Conservation (phyloP, 306 rosid genomes). For the Prosopis cineraria region DNA sequence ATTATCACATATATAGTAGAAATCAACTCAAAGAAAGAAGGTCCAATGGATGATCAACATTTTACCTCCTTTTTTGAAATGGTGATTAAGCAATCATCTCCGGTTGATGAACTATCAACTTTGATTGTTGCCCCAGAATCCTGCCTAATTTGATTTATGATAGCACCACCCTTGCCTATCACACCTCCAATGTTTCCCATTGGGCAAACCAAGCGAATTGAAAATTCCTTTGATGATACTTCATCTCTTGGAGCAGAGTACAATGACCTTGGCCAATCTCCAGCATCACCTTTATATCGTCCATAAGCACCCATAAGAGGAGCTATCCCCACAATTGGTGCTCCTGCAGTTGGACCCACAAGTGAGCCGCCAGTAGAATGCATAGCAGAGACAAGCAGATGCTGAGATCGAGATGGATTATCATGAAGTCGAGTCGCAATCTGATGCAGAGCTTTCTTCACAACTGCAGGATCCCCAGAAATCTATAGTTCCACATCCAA, state of each 20-base stretch:
- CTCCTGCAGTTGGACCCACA: slow-evolving; percentile 73
- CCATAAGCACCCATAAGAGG: slow-evolving; percentile 83
- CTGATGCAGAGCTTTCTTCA: slow-evolving; percentile 78
- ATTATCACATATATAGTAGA: slow-evolving; percentile 24
- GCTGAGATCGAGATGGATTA: slow-evolving; percentile 92
- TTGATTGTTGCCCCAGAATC: slow-evolving; percentile 89
- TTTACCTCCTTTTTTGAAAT: slow-evolving; percentile 89
- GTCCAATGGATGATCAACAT: slow-evolving; percentile 4
- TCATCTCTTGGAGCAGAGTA: slow-evolving; percentile 95
- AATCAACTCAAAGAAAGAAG: slow-evolving; percentile 16
- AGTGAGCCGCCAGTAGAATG: slow-evolving; percentile 69
- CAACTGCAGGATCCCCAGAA: slow-evolving; percentile 80
- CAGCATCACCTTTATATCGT: slow-evolving; percentile 84
- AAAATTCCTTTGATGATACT: slow-evolving; percentile 77
- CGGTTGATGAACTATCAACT: slow-evolving; percentile 89
- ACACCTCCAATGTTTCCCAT: slow-evolving; percentile 92
- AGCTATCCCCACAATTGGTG: slow-evolving; percentile 81
- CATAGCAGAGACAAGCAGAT: slow-evolving; percentile 73
- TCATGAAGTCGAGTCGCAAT: slow-evolving; percentile 89
- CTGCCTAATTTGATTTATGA: slow-evolving; percentile 96
- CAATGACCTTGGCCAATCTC: slow-evolving; percentile 89
- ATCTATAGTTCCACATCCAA: slow-evolving; percentile 54
- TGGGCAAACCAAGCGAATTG: slow-evolving; percentile 85
- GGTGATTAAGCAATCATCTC: slow-evolving; percentile 82
- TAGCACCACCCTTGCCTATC: slow-evolving; percentile 94